These are phyloP conservation scores for Cercospora sesami DNA, from an alignment of 2,329 filamentous ascomycete species.

Conservation along the genomic window DNA sequence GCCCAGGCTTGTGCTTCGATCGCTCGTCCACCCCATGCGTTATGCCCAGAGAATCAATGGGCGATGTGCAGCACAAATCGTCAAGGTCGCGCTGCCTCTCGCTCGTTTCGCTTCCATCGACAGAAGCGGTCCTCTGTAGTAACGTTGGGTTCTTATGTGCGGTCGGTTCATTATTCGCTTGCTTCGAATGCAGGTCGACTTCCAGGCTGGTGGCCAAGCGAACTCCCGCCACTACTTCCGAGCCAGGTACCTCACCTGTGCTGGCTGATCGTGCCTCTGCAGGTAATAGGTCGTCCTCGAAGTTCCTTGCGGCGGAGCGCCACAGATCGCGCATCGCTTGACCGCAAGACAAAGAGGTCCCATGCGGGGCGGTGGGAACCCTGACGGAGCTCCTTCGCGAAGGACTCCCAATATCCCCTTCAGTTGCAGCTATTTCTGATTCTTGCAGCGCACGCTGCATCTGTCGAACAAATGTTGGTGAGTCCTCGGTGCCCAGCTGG, in stretches of 20 bases:
- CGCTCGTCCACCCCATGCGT: too few relatives aligned
- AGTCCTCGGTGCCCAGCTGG: conserved; percentile 72
- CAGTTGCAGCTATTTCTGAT: conserved; percentile 50
- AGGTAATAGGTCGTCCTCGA: conserved; percentile 49
- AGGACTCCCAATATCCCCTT: conserved; percentile 12
- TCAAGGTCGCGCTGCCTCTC: conserved; percentile 7
- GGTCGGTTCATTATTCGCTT: not conserved
- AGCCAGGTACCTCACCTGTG: not conserved
- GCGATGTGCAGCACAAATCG: conserved; percentile 18
- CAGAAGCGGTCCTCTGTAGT: not conserved
- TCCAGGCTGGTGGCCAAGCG: not conserved
- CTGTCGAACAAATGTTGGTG: conserved; percentile 64
- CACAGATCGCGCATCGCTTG: conserved; percentile 57
- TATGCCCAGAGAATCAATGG: not conserved
- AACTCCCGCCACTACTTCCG: not conserved
- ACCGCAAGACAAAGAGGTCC: conserved; percentile 33
- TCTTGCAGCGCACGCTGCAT: conserved; percentile 62
- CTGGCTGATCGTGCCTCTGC: not conserved
- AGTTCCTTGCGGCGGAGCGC: conserved; percentile 68
- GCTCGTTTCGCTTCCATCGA: not conserved
- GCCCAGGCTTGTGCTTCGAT: not conserved
- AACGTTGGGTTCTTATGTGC: not conserved
- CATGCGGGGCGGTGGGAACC: conserved; percentile 34
- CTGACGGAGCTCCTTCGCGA: conserved; percentile 28
- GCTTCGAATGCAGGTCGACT: not conserved